Base-by-base conservation (phyloP, 1,284 basidiomycete species). In the Trichosporon sp. region DNA sequence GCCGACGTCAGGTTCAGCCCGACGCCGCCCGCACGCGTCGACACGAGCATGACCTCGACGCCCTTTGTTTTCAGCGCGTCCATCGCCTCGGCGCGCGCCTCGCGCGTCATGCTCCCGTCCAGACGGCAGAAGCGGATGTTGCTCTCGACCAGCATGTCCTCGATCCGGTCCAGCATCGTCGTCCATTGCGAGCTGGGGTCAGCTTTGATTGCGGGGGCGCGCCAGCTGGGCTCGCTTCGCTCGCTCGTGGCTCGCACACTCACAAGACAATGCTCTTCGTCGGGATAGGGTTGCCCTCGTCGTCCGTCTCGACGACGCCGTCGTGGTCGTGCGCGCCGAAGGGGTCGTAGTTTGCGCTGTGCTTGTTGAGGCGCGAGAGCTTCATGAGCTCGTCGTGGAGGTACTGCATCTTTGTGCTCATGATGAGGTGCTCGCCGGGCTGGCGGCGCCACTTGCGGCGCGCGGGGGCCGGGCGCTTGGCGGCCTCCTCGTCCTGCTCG, bases 51-150 rank as follows among this genome's bases (percentile, higher is more conserved):
- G 23, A 99, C 92, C 83, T 99, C 93, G 79, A 91, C 91, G 44
- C 85, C 85, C 21, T 91, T 91, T 68, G 88, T 86, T 83, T 94
- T 95, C 71, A 99, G 87, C 1, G 90, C 88, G 27, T 95, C 92
- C 89, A 99, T 95, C 1, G 96, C 92, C 68, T 88, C 87, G 11
- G 90, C 91, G 23, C 97, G 89, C 65, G 96, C 93, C 67, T 97
- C 95, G 69, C 96, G 91, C 77, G 92, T 92, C 92, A 98, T 99
- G 1, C 92, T 93, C 0, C 97, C 97, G 83, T 99, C 97, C 38
- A 99, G 84, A 56, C 95, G 89, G 76, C 93, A 91, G 80, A 92
- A 96, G 29, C 87, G 87, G 77, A 98, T 98, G 51, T 88, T 87
- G 29, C 89, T 88, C 42, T 88, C 86, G 73, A 92, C 90, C 38